A percentile compares a stretch with the other conserved stretches of the same genome.
Conservation (phyloP, 2,329 filamentous ascomycete species). For the Juglanconis oblonga region DNA sequence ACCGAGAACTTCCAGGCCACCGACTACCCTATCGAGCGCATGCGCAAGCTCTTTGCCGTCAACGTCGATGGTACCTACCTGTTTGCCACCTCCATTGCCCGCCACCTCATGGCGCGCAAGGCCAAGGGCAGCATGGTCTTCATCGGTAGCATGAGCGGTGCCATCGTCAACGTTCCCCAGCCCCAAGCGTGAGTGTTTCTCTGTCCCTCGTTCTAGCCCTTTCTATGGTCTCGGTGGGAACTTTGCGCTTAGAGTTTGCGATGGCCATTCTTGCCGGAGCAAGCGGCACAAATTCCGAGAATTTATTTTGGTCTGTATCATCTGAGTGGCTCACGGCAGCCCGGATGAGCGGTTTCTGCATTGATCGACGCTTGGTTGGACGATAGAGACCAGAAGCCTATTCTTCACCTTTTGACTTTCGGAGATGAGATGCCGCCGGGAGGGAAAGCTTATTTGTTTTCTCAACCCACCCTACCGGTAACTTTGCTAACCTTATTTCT, state of each 20-base stretch:
- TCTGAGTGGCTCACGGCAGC: no score
- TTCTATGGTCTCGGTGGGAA: not conserved
- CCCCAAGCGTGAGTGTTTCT: conserved; percentile 64
- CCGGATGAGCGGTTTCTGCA: no score
- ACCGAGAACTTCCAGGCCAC: conserved; percentile 94
- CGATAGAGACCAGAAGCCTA: no score
- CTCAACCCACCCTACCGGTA: not conserved
- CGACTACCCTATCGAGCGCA: conserved; percentile 83
- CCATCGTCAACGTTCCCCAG: conserved; percentile 93
- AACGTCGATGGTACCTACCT: conserved; percentile 92
- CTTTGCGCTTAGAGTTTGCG: no score
- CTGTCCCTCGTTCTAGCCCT: not conserved
- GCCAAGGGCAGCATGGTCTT: conserved; percentile 82
- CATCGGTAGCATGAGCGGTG: conserved; percentile 92
- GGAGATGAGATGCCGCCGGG: no score
- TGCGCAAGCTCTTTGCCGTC: conserved; percentile 91
- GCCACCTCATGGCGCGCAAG: conserved; percentile 82
- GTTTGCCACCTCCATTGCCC: conserved; percentile 79
- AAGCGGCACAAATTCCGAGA: no score
- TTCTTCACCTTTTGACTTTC: no score
- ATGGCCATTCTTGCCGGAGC: no score
- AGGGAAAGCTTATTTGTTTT: no score
- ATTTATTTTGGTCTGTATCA: no score
- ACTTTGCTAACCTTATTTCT: not conserved
- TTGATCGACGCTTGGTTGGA: no score